Percentiles rank a stretch among this genome's conserved stretches.
Evolutionary conservation across 768 basidiomycete species (phyloP).

Genomic region (Termitomyces sp.): DNA sequence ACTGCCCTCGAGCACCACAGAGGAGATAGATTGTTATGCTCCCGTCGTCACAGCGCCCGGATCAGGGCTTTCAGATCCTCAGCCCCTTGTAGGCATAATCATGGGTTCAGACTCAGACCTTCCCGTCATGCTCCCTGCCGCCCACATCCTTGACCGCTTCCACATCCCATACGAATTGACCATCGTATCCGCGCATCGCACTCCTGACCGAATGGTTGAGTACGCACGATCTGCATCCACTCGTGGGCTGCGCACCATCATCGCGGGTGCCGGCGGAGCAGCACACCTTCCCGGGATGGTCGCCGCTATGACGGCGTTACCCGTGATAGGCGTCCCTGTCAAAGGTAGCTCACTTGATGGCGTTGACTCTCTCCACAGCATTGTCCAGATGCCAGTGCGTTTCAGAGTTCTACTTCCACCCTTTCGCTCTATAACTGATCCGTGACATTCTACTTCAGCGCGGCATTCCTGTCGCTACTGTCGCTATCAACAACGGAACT

Average conservation of each 20-base stretch:
- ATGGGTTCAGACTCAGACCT: conserved; percentile 99
- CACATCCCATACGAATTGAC: conserved; percentile 86
- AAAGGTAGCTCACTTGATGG: conserved; percentile 92
- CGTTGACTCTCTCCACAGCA: conserved; percentile 94
- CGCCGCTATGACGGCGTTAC: conserved; percentile 86
- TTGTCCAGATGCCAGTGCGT: conserved; percentile 98
- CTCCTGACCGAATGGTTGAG: conserved; percentile 77
- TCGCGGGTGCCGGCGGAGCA: conserved; percentile 97
- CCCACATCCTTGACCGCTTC: conserved; percentile 80
- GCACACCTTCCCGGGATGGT: conserved; percentile 99
- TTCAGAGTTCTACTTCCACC: neutral
- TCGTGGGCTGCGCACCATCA: conserved; percentile 66
- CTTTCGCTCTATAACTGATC: neutral
- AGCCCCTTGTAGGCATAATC: conserved; percentile 87
- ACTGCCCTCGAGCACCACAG: conserved; percentile 42
- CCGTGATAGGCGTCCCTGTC: conserved; percentile 95
- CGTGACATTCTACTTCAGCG: conserved; percentile 42
- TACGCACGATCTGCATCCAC: conserved; percentile 73
- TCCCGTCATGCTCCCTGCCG: conserved; percentile 87
- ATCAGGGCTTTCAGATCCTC: conserved; percentile 50
- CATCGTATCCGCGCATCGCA: conserved; percentile 95
- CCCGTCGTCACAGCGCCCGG: conserved; percentile 37
- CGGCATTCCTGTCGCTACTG: conserved; percentile 95
- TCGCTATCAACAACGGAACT: conserved; percentile 92
- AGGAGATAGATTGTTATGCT: conserved; percentile 49